phyloP scores from a whole-genome alignment of 2,329 filamentous ascomycete genomes.

The Sphaerulina vaccinii region DNA sequence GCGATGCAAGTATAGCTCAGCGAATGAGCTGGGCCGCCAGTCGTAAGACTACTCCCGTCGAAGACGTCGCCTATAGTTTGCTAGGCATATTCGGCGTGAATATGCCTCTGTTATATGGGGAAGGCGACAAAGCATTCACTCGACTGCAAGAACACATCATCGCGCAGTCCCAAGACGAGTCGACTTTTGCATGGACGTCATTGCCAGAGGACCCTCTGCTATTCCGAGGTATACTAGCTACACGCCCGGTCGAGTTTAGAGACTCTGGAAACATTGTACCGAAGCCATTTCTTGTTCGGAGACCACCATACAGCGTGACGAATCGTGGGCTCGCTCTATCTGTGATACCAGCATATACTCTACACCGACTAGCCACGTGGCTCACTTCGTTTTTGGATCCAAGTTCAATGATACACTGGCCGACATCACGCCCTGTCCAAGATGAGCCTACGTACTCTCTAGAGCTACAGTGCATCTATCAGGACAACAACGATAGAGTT shows the following conservation, averaged over 20 bases:
- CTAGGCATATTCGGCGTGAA: conserved; percentile 48
- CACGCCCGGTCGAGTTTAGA: not conserved
- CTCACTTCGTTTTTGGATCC: too few relatives aligned
- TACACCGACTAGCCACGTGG: too few relatives aligned
- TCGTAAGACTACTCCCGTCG: conserved; percentile 26
- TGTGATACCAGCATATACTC: too few relatives aligned
- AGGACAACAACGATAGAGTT: too few relatives aligned
- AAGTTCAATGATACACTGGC: too few relatives aligned
- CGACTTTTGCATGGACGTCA: not conserved
- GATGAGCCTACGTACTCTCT: too few relatives aligned
- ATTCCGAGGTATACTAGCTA: not conserved
- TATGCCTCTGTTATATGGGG: conserved; percentile 32
- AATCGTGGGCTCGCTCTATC: not conserved
- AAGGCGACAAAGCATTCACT: conserved; percentile 15
- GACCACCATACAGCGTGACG: not conserved
- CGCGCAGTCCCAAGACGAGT: conserved; percentile 4
- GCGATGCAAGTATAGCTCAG: conserved; percentile 8
- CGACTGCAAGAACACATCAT: conserved; percentile 16
- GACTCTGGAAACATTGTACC: not conserved
- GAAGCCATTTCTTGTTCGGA: not conserved
- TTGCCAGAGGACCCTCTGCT: not conserved
- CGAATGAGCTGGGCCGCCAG: conserved; percentile 20
- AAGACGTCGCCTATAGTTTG: conserved; percentile 49
- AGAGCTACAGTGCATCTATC: too few relatives aligned
- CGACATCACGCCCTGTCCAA: too few relatives aligned